These are phyloP conservation scores for Microbotryomycetes sp. DNA, from an alignment of 1,284 basidiomycete species.

Conservation along the genomic window DNA sequence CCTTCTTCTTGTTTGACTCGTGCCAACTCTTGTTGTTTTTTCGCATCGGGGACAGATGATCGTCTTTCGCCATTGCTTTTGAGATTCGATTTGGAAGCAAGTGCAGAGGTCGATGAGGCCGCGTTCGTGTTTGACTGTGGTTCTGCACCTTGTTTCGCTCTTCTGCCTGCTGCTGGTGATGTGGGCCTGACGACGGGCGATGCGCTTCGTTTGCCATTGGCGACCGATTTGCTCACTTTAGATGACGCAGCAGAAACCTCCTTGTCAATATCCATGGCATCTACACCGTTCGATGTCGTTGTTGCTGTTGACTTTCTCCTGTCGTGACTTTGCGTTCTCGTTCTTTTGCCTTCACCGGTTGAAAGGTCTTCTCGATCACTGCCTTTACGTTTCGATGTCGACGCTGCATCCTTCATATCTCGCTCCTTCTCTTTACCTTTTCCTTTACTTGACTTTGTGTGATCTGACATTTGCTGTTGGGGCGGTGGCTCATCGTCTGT, in stretches of 20 bases:
- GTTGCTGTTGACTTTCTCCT: neutral
- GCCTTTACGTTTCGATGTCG: constrained; percentile 6
- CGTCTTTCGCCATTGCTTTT: constrained; percentile 4
- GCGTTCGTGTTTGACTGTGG: neutral
- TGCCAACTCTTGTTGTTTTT: constrained; percentile 1
- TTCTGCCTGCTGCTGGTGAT: neutral
- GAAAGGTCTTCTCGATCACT: constrained; percentile 3
- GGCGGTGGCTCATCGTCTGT: neutral
- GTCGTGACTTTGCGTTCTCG: neutral
- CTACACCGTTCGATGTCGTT: neutral
- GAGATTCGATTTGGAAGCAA: neutral
- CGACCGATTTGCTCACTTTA: neutral
- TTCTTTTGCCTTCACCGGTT: constrained; percentile 3
- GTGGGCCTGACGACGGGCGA: constrained; percentile 1
- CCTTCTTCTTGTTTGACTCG: constrained; percentile 2
- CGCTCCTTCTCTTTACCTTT: neutral
- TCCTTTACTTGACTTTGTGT: neutral
- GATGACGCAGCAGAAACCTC: constrained; percentile 1
- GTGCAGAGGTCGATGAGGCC: neutral
- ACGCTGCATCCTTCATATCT: neutral
- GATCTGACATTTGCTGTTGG: neutral
- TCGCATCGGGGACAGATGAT: constrained; percentile 1
- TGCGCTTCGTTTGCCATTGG: neutral
- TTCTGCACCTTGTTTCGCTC: neutral
- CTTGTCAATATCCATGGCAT: constrained; percentile 3